These are phyloP conservation scores for Metschnikowia lunata DNA, from an alignment of 805 yeast species.

Conservation along the genomic window DNA sequence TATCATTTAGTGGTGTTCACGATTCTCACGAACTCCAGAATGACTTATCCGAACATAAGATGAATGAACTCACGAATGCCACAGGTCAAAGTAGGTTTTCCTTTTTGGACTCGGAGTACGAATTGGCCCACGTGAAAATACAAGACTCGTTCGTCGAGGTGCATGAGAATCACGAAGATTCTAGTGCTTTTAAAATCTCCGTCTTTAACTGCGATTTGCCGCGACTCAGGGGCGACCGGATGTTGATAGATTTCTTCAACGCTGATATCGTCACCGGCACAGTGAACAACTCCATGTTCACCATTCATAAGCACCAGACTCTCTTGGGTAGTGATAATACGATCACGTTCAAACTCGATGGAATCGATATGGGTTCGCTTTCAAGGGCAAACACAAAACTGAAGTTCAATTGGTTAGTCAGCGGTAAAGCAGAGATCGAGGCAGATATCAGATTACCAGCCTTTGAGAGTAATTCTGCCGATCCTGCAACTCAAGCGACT, in stretches of 20 bases:
- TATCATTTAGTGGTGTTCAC: conserved; percentile 22
- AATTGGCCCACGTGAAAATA: conserved; percentile 39
- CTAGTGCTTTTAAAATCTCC: conserved; percentile 38
- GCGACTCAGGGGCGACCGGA: conserved; percentile 52
- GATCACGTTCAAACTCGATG: conserved; percentile 39
- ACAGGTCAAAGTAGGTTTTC: conserved; percentile 1
- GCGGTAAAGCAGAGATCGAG: conserved; percentile 59
- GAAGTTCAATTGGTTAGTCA: conserved; percentile 67
- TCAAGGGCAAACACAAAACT: conserved; percentile 28
- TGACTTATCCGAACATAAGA: conserved; percentile 25
- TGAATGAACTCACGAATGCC: conserved; percentile 12
- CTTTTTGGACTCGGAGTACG: conserved; percentile 31
- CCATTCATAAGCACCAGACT: conserved; percentile 70
- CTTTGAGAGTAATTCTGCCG: conserved; percentile 12
- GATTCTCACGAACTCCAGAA: conserved; percentile 31
- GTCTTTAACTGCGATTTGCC: conserved; percentile 66
- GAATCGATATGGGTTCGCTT: conserved; percentile 35
- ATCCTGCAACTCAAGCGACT: conserved; percentile 12
- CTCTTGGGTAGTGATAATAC: conserved; percentile 27
- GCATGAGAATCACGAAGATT: conserved; percentile 18
- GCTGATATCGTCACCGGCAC: conserved; percentile 72
- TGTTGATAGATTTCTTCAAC: conserved; percentile 62
- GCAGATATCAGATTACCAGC: conserved; percentile 72
- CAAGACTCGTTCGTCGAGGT: conserved; percentile 48
- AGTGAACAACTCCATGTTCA: conserved; percentile 68